Evolutionary conservation across 768 basidiomycete species (phyloP).

Genomic region (Boletus subparvulus): DNA sequence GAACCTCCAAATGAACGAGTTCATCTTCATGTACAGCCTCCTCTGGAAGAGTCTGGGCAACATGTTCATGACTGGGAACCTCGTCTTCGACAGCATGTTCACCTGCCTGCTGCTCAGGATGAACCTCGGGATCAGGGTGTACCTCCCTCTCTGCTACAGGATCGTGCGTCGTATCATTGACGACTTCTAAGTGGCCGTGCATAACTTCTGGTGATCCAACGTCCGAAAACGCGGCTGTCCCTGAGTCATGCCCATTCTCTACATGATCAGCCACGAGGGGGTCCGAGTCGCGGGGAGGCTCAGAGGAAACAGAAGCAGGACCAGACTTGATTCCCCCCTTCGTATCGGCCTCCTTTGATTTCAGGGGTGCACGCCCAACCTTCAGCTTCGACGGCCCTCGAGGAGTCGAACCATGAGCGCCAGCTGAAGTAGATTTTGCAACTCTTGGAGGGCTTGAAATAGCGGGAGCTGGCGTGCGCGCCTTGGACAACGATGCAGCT

Average conservation of each 20-base stretch:
- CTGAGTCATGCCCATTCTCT: slow-evolving; percentile 29
- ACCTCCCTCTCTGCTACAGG: slow-evolving; percentile 5
- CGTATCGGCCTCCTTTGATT: slow-evolving; percentile 21
- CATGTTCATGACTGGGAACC: slow-evolving; percentile 4
- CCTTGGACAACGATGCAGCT: slow-evolving; percentile 69
- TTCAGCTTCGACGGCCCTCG: slow-evolving; percentile 32
- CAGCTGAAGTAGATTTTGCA: slow-evolving; percentile 30
- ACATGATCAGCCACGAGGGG: slow-evolving; percentile 17
- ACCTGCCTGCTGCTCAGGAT: slow-evolving; percentile 10
- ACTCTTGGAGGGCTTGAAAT: slow-evolving; percentile 24
- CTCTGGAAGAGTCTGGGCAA: slow-evolving; percentile 1
- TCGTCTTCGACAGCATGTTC: slow-evolving; percentile 8
- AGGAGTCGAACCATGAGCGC: slow-evolving; percentile 26
- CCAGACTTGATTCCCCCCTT: slow-evolving; percentile 18
- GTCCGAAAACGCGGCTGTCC: slow-evolving; percentile 11
- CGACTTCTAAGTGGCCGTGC: slow-evolving; percentile 18
- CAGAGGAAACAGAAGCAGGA: slow-evolving; percentile 28
- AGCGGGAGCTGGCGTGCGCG: slow-evolving; percentile 37
- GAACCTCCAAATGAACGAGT: slow-evolving; percentile 11
- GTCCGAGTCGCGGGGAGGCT: slow-evolving; percentile 22
- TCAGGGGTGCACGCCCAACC: slow-evolving; percentile 27
- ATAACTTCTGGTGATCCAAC: slow-evolving; percentile 20
- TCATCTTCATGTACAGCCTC: slow-evolving; percentile 5
- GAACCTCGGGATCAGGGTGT: slow-evolving; percentile 9
- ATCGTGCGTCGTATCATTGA: slow-evolving; percentile 9